phyloP scores from a whole-genome alignment of 345 rosid genomes.

The Acer yangbiense region DNA sequence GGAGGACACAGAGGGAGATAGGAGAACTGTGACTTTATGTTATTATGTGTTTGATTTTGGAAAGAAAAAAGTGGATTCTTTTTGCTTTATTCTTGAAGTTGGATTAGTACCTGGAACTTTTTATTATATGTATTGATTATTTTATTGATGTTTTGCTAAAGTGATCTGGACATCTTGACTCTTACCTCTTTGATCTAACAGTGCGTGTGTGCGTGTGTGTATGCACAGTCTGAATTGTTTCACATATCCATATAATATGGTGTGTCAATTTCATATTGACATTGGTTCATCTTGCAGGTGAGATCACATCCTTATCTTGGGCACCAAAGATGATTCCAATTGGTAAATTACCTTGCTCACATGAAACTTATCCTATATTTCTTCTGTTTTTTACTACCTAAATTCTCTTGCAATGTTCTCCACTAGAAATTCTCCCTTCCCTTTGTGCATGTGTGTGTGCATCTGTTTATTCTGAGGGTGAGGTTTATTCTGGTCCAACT shows the following conservation, averaged over 20 bases:
- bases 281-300: constrained; percentile 51
- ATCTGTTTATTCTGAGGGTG: neutral
- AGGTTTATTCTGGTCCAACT: neutral
- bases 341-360: constrained; percentile 48
- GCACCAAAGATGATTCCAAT: constrained; percentile 60
- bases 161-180: neutral
- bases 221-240: no score
- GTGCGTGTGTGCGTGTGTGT: neutral
- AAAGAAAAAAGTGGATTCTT: neutral
- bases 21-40: neutral
- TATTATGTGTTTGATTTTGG: neutral
- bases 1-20: neutral
- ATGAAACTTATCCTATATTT: neutral
- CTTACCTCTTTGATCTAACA: neutral
- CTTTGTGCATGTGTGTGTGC: neutral
- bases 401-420: neutral
- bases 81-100: neutral
- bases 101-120: neutral
- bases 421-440: neutral
- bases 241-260: neutral
- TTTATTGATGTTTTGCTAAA: neutral
- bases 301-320: constrained; percentile 81
- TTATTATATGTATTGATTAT: neutral
- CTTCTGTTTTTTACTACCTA: neutral
- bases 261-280: constrained; percentile 13